Conservation (phyloP, 441 rosid species). For the Bocquillonia castaneifolia region DNA sequence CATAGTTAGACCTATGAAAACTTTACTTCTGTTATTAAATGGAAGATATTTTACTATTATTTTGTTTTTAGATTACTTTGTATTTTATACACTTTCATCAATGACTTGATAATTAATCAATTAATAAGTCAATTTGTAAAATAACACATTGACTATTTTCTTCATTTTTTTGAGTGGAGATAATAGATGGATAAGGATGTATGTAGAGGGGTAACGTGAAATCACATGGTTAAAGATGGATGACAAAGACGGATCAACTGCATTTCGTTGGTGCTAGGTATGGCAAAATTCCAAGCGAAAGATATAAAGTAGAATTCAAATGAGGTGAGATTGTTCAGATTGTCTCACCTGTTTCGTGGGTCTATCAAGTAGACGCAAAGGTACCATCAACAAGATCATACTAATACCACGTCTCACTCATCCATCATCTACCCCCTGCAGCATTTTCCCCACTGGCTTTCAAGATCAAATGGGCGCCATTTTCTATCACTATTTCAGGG, state of each 20-base stretch:
- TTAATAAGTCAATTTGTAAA: too few species aligned
- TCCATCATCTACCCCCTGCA: background rate
- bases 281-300: slow-evolving; percentile 1
- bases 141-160: too few species aligned
- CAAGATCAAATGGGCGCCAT: background rate
- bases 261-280: background rate
- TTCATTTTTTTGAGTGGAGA: background rate
- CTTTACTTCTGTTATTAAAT: too few species aligned
- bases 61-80: too few species aligned
- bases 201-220: background rate
- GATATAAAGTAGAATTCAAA: background rate
- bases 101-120: too few species aligned
- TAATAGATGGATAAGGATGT: background rate
- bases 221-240: background rate
- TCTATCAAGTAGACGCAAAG: slow-evolving; percentile 11
- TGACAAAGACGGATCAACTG: slow-evolving; percentile 15
- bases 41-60: too few species aligned
- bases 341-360: background rate
- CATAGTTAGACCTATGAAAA: too few species aligned
- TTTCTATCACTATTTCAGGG: background rate
- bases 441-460: background rate
- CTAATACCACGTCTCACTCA: slow-evolving; percentile 13
- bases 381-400: slow-evolving; percentile 11
- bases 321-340: slow-evolving; percentile 3
- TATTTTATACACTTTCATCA: too few species aligned